Percentiles rank a stretch among this genome's conserved stretches.
Evolutionary conservation across 1,284 basidiomycete genomes (phyloP).

Genomic region (Cryptococcus deneoformans): DNA sequence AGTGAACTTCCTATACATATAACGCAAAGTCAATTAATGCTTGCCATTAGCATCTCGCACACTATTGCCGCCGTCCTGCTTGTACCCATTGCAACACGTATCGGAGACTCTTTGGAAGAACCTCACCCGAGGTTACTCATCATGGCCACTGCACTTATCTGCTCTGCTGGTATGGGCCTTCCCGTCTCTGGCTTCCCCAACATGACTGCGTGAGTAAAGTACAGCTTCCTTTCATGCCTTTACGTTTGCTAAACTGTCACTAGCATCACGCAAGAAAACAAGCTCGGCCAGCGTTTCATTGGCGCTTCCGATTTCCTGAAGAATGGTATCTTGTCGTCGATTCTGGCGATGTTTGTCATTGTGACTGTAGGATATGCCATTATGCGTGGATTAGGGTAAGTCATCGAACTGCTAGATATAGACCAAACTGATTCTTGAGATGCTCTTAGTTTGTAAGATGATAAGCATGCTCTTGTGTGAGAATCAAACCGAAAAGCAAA

Average conservation of each 20-base stretch:
- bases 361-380: slow-evolving; percentile 75
- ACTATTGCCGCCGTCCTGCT: slow-evolving; percentile 95
- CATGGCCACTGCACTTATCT: slow-evolving; percentile 84
- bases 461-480: background rate
- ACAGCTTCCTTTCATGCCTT: background rate
- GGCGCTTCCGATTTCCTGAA: slow-evolving; percentile 86
- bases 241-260: no score
- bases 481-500: no score
- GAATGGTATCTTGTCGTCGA: slow-evolving; percentile 87
- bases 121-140: slow-evolving; percentile 75
- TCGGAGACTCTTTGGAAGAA: slow-evolving; percentile 71
- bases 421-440: background rate
- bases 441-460: slow-evolving; percentile 1
- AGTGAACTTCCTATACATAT: slow-evolving; percentile 11
- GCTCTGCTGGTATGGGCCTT: slow-evolving; percentile 96
- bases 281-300: slow-evolving; percentile 84
- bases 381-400: slow-evolving; percentile 35
- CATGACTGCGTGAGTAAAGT: slow-evolving; percentile 72
- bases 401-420: background rate
- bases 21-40: background rate
- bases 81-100: slow-evolving; percentile 91
- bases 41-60: slow-evolving; percentile 66
- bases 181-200: slow-evolving; percentile 98
- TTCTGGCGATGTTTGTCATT: slow-evolving; percentile 80
- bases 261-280: slow-evolving; percentile 92